phyloP scores from a whole-genome alignment of 1,284 basidiomycete species.

The Ustilago sp. region DNA sequence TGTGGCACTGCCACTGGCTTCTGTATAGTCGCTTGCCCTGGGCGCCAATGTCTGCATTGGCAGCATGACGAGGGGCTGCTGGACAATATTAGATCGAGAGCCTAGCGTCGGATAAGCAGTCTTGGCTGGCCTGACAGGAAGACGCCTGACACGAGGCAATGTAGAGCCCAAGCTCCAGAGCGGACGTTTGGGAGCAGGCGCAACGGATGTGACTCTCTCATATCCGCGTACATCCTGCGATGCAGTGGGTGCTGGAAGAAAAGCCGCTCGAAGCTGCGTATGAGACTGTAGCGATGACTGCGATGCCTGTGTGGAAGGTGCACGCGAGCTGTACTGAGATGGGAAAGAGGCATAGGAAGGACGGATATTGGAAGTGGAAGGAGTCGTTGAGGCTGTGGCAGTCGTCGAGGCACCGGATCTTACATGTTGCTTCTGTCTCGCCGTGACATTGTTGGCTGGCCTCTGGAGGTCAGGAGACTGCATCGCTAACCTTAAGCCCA shows the following conservation, averaged over 20 bases:
- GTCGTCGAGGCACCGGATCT: slow-evolving; percentile 3
- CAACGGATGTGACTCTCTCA: slow-evolving; percentile 23
- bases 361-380: slow-evolving; percentile 9
- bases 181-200: slow-evolving; percentile 27
- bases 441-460: slow-evolving; percentile 5
- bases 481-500: too few species aligned
- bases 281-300: slow-evolving; percentile 6
- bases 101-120: slow-evolving; percentile 24
- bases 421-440: not conserved
- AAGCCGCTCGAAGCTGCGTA: not conserved
- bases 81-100: slow-evolving; percentile 19
- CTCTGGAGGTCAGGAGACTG: not conserved
- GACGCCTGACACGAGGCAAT: slow-evolving; percentile 17
- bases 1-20: not conserved
- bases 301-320: not conserved
- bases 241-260: not conserved
- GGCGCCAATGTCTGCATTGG: not conserved
- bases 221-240: slow-evolving; percentile 14
- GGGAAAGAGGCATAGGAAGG: slow-evolving; percentile 14
- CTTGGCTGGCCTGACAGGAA: slow-evolving; percentile 17
- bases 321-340: slow-evolving; percentile 6
- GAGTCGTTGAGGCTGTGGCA: not conserved
- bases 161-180: slow-evolving; percentile 31
- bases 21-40: not conserved
- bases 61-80: slow-evolving; percentile 7